These are phyloP conservation scores for Aspergillus tamarii DNA, from an alignment of 2,329 filamentous ascomycete genomes.

Conservation along the genomic window DNA sequence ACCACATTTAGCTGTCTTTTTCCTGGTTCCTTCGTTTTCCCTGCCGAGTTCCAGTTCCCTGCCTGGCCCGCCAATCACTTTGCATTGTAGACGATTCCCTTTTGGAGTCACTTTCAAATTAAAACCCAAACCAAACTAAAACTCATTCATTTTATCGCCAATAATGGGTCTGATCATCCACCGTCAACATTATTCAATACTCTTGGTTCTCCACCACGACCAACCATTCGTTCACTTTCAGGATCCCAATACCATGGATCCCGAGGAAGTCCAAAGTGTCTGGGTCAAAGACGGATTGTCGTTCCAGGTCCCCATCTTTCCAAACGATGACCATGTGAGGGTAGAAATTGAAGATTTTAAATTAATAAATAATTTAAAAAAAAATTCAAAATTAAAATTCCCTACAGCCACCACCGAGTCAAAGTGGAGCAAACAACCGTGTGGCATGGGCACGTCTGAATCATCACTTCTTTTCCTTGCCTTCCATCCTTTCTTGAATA, in stretches of 20 bases:
- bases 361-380: not conserved
- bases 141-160: conserved; percentile 6
- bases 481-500: conserved; percentile 21
- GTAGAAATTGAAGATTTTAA: not conserved
- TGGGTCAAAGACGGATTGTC: conserved; percentile 15
- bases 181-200: conserved; percentile 17
- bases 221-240: conserved; percentile 5
- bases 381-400: not conserved
- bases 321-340: not conserved
- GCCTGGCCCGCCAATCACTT: conserved; percentile 14
- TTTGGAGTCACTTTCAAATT: conserved; percentile 7
- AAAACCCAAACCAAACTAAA: conserved; percentile 4
- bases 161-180: conserved; percentile 24
- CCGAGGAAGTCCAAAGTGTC: conserved; percentile 9
- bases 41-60: conserved; percentile 12
- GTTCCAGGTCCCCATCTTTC: conserved; percentile 1
- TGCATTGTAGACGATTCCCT: not conserved
- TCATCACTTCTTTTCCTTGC: conserved; percentile 18
- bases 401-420: not conserved
- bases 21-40: conserved; percentile 15
- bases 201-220: conserved; percentile 2
- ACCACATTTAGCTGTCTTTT: not conserved
- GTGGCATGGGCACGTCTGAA: conserved; percentile 25
- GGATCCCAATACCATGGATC: conserved; percentile 8
- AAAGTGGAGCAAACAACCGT: conserved; percentile 18